Conservation (phyloP, 768 basidiomycete genomes). For the Psilocybe subaeruginosa region DNA sequence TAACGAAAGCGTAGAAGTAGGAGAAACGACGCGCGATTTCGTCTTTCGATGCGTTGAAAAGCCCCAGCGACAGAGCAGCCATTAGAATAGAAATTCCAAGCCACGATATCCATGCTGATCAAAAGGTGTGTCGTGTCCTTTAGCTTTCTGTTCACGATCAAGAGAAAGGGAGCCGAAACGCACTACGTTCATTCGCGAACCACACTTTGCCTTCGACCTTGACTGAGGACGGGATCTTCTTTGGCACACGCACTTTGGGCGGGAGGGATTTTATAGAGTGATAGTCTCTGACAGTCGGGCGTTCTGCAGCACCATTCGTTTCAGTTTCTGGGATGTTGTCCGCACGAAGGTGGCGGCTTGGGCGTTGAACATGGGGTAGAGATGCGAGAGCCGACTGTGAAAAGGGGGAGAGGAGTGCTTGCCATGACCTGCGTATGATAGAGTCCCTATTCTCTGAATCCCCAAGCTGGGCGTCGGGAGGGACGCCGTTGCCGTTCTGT, state of each 20-base stretch:
- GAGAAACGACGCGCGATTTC: constrained; percentile 78
- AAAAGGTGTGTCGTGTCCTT: neutral
- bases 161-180: constrained; percentile 24
- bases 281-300: constrained; percentile 72
- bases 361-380: constrained; percentile 46
- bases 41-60: constrained; percentile 86
- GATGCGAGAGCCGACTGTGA: constrained; percentile 62
- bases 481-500: constrained; percentile 2
- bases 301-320: constrained; percentile 50
- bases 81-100: constrained; percentile 84
- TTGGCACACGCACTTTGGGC: constrained; percentile 71
- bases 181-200: constrained; percentile 96
- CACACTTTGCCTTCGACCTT: constrained; percentile 95
- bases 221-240: constrained; percentile 80
- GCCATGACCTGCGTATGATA: constrained; percentile 62
- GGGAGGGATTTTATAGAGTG: constrained; percentile 71
- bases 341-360: constrained; percentile 62
- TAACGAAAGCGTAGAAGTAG: constrained; percentile 80
- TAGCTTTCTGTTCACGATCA: neutral
- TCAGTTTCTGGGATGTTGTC: constrained; percentile 73
- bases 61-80: constrained; percentile 81
- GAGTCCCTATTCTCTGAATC: constrained; percentile 28
- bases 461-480: constrained; percentile 4
- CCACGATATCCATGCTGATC: constrained; percentile 89
- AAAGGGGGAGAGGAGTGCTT: constrained; percentile 61